Base-by-base conservation (phyloP, 1,284 basidiomycete species). In the Ganoderma boninense region DNA sequence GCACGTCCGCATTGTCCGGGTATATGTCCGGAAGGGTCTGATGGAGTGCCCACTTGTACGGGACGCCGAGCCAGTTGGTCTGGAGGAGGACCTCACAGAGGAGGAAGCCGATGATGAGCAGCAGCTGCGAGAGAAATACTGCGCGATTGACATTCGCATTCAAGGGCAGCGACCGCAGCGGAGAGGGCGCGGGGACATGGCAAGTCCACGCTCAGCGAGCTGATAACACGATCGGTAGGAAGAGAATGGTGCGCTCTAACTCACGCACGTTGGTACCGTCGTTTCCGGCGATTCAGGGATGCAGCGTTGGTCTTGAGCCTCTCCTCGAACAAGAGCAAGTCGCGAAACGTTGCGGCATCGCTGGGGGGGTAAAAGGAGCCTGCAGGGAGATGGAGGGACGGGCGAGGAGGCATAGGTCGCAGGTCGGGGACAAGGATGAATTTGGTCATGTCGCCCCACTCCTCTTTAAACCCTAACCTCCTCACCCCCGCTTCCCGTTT, bases 281-380 rank as follows among this genome's bases (percentile, higher is more conserved):
- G 87, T 80, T 97, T 95, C 71, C 97, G 87, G 60, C 90, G 87
- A 77, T 94, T 91, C 23, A 99, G 84, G 71, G 89, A 90, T 13
- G 92, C 89, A 4, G 96, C 96, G 80, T 95, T 99, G 64, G 94
- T 94, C 83, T 99, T 99, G 67, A 99, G 89, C 20, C 98, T 87
- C 82, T 99, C 97, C 83, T 99, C 97, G 74, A 99, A 99, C 64
- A 97, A 85, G 49, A 99, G 87, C 38, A 99, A 85, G 80, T 99
- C 97, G 61, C 94, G 87, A 80, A 95, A 96, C 0, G 95, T 97
- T 20, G 90, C 85, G 62, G 86, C 85, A 79, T 95, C 94, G 72
- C 89, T 87, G 14, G 89, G 81, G 0, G 94, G 94, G 73, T 87
- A 83, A 76, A 87, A 90, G 20, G 75, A 75, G 59, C 67, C 68